These are phyloP conservation scores for Zizania latifolia DNA, from an alignment of 176 grass and related monocot genomes.

Conservation along the genomic window DNA sequence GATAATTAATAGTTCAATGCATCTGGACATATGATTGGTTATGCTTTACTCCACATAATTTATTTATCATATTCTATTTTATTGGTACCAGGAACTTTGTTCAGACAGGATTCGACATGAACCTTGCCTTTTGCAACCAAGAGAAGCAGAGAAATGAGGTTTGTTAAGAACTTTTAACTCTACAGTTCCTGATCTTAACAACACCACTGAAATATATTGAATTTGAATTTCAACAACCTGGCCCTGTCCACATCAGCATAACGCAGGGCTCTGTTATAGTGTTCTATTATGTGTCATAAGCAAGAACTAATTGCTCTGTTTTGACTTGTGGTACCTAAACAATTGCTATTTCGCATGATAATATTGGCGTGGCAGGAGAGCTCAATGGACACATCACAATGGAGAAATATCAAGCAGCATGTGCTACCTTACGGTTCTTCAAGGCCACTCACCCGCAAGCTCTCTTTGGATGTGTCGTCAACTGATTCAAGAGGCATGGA, in stretches of 20 bases:
- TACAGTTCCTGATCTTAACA: not conserved
- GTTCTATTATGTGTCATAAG: conserved; percentile 22
- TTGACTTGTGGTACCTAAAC: not conserved
- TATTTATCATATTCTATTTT: conserved; percentile 16
- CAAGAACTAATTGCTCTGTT: not conserved
- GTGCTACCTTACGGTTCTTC: conserved; percentile 73
- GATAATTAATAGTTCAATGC: not conserved
- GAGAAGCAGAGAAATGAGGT: conserved; percentile 95
- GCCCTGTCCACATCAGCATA: not conserved
- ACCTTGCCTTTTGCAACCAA: conserved; percentile 87
- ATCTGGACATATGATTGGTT: not conserved
- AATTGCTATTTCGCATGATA: not conserved
- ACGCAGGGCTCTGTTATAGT: not conserved
- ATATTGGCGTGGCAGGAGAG: conserved; percentile 55
- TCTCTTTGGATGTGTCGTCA: conserved; percentile 64
- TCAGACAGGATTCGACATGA: conserved; percentile 94
- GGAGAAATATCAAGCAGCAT: conserved; percentile 84
- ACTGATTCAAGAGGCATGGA: conserved; percentile 60
- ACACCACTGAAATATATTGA: not conserved
- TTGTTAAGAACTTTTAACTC: conserved; percentile 1
- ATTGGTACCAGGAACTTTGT: conserved; percentile 66
- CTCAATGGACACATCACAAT: conserved; percentile 51
- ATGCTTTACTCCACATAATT: conserved; percentile 6
- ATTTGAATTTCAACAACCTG: not conserved
- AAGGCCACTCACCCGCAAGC: conserved; percentile 66